Conservation (phyloP, 2,329 filamentous ascomycete species). For the Claviceps citrina region DNA sequence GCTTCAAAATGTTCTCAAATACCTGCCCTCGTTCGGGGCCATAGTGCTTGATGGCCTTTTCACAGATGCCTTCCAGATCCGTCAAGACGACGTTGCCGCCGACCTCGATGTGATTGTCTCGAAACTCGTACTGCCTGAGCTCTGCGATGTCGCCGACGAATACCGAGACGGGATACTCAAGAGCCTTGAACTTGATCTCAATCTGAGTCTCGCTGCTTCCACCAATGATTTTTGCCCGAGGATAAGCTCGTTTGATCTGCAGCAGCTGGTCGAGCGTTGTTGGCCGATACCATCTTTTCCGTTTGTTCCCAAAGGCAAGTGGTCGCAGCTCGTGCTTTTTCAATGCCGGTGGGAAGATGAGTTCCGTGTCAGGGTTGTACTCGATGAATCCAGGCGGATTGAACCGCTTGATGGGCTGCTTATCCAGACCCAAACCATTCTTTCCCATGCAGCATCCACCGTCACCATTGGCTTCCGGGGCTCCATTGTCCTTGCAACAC, state of each 20-base stretch:
- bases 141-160: constrained; percentile 90
- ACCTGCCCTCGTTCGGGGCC: constrained; percentile 57
- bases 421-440: constrained; percentile 28
- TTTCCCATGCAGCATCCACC: constrained; percentile 57
- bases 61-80: constrained; percentile 73
- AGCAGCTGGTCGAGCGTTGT: constrained; percentile 75
- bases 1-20: constrained; percentile 82
- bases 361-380: constrained; percentile 82
- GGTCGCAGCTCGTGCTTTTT: constrained; percentile 71
- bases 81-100: constrained; percentile 88
- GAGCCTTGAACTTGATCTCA: constrained; percentile 93
- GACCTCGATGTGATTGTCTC: constrained; percentile 72
- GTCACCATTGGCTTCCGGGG: constrained; percentile 21
- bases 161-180: constrained; percentile 78
- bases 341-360: constrained; percentile 82
- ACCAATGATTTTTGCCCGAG: constrained; percentile 83
- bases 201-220: constrained; percentile 97
- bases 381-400: constrained; percentile 84
- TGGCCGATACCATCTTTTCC: constrained; percentile 84
- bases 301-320: constrained; percentile 82
- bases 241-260: constrained; percentile 76
- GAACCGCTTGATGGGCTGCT: constrained; percentile 49
- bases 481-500: constrained; percentile 3
- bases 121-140: constrained; percentile 64
- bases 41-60: constrained; percentile 65